These are phyloP conservation scores for Syncephalastrum sp. DNA, from an alignment of 371 early-diverging fungal species.

Conservation along the genomic window DNA sequence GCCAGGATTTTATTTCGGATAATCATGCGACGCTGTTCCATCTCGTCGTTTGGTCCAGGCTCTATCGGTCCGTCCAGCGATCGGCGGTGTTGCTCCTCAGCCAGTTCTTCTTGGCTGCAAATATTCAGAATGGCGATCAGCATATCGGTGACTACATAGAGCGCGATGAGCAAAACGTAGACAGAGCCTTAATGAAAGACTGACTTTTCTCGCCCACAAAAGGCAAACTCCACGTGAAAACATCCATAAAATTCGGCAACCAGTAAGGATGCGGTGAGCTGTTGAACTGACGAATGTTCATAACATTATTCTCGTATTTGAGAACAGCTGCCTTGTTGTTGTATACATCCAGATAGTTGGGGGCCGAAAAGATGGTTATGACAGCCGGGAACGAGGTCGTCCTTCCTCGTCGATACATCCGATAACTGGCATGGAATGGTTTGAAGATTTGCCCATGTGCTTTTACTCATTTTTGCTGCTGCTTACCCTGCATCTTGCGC, in stretches of 20 bases:
- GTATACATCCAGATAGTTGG: conserved; percentile 97
- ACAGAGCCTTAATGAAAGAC: conserved; percentile 6
- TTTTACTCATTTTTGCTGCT: neutral
- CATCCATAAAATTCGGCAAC: conserved; percentile 97
- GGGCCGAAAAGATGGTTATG: conserved; percentile 97
- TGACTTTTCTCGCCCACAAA: conserved; percentile 98
- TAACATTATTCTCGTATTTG: conserved; percentile 94
- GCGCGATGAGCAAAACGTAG: neutral
- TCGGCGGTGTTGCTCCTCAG: conserved; percentile 14
- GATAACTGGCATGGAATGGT: conserved; percentile 35
- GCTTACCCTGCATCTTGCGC: conserved; percentile 91
- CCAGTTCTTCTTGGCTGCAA: conserved; percentile 80
- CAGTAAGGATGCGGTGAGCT: conserved; percentile 95
- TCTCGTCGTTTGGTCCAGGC: conserved; percentile 20
- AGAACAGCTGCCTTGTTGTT: conserved; percentile 98
- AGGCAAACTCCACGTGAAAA: conserved; percentile 97
- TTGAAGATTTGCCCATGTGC: conserved; percentile 12
- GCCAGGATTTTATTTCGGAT: conserved; percentile 92
- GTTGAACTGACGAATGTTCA: conserved; percentile 93
- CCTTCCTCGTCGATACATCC: conserved; percentile 94
- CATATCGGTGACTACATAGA: conserved; percentile 83
- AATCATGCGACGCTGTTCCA: conserved; percentile 62
- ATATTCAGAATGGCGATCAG: conserved; percentile 89
- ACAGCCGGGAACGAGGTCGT: conserved; percentile 93
- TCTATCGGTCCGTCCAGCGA: conserved; percentile 6